Percentiles rank a stretch among this genome's conserved stretches.
phyloP scores from a whole-genome alignment of 441 rosid species.

The Populus hybrid region DNA sequence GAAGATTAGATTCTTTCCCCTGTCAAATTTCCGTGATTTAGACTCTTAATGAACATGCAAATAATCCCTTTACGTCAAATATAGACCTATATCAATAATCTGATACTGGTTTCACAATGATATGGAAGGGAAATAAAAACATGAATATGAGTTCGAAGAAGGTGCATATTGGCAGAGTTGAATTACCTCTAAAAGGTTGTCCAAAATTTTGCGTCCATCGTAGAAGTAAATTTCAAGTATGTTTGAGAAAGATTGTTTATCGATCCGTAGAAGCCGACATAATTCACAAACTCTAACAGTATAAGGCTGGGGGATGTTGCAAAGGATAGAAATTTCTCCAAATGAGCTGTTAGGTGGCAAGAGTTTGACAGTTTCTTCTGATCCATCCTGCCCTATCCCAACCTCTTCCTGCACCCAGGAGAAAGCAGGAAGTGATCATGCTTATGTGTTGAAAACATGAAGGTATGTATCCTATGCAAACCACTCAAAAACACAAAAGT shows the following conservation, averaged over 20 bases:
- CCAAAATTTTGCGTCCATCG: constrained; percentile 79
- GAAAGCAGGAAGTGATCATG: not conserved
- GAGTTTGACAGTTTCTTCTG: constrained; percentile 52
- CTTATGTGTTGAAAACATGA: not conserved
- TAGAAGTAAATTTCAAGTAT: constrained; percentile 84
- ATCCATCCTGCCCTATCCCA: constrained; percentile 60
- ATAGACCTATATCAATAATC: not conserved
- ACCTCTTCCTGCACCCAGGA: constrained; percentile 57
- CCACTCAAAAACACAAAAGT: not conserved
- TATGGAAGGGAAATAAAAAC: not conserved
- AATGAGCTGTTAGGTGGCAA: constrained; percentile 63
- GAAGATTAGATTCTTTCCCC: constrained; percentile 66
- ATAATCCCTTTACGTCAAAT: not conserved
- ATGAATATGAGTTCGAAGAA: not conserved
- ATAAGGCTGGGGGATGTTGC: constrained; percentile 92
- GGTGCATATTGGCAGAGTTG: not conserved
- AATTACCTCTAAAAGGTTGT: constrained; percentile 80
- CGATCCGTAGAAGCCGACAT: constrained; percentile 75
- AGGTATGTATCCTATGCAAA: not conserved
- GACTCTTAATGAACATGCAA: not conserved
- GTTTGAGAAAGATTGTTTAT: constrained; percentile 76
- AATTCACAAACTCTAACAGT: constrained; percentile 72
- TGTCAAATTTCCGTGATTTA: constrained; percentile 30
- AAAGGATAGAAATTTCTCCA: constrained; percentile 83
- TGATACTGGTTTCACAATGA: not conserved